phyloP scores from a whole-genome alignment of 2,329 filamentous ascomycete species.

The Elsinoe arachidis region DNA sequence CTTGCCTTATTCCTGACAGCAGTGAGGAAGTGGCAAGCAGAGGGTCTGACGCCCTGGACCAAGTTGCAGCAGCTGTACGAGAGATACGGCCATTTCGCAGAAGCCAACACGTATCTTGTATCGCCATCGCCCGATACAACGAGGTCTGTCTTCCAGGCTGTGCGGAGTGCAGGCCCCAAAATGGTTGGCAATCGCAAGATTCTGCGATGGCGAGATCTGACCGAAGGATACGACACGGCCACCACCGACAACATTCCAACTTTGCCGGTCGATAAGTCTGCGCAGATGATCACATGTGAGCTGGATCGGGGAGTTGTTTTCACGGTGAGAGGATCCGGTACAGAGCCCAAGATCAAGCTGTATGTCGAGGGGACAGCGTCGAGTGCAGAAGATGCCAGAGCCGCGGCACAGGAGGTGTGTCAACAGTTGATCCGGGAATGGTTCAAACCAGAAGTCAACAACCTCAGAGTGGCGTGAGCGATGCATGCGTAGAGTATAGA shows the following conservation, averaged over 20 bases:
- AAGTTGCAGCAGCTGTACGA: slow-evolving; percentile 51
- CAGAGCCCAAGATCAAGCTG: slow-evolving; percentile 59
- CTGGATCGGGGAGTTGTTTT: slow-evolving; percentile 48
- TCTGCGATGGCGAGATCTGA: slow-evolving; percentile 53
- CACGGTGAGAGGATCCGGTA: slow-evolving; percentile 53
- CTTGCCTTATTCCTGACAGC: slow-evolving; percentile 52
- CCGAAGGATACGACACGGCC: slow-evolving; percentile 50
- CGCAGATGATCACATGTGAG: slow-evolving; percentile 58
- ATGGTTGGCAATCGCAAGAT: slow-evolving; percentile 41
- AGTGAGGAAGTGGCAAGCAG: slow-evolving; percentile 41
- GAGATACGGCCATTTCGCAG: slow-evolving; percentile 53
- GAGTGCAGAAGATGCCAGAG: slow-evolving; percentile 35
- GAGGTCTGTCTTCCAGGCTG: slow-evolving; percentile 45
- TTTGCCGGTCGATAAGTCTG: slow-evolving; percentile 47
- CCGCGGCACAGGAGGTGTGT: slow-evolving; percentile 38
- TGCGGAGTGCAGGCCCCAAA: slow-evolving; percentile 30
- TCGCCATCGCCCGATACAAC: slow-evolving; percentile 48
- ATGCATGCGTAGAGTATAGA: neutral
- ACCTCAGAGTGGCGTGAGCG: slow-evolving; percentile 21
- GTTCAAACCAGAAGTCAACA: slow-evolving; percentile 32
- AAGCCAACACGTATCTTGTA: slow-evolving; percentile 55
- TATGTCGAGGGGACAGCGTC: slow-evolving; percentile 44
- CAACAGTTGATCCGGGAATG: slow-evolving; percentile 40
- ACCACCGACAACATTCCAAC: slow-evolving; percentile 43
- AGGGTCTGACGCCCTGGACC: slow-evolving; percentile 47